phyloP scores from a whole-genome alignment of 176 grass and related monocot species.

The Musa beccarii region DNA sequence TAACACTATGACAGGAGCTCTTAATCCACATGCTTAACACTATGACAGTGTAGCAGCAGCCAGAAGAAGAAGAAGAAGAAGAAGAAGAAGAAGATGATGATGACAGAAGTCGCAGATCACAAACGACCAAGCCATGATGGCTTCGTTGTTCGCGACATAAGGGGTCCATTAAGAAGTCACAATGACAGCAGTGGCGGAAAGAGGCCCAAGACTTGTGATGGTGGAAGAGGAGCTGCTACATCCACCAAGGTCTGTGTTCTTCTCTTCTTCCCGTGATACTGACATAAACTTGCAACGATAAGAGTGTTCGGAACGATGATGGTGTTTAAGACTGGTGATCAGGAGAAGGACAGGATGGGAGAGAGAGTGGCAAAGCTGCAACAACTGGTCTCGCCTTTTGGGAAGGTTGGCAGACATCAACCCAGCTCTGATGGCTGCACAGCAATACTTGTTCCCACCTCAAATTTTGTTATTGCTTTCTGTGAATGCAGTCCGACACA shows the following conservation, averaged over 20 bases:
- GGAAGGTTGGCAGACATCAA: slow-evolving; percentile 41
- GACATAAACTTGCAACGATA: neutral
- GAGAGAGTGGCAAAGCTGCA: slow-evolving; percentile 71
- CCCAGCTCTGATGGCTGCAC: neutral
- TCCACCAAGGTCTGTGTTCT: slow-evolving; percentile 33
- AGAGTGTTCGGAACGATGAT: neutral
- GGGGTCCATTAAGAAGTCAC: too few relatives aligned
- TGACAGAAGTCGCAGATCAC: slow-evolving; percentile 54
- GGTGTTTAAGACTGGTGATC: slow-evolving; percentile 6
- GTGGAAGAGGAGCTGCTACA: slow-evolving; percentile 20
- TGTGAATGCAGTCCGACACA: slow-evolving; percentile 59
- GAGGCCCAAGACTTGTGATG: slow-evolving; percentile 37
- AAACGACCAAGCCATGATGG: slow-evolving; percentile 46
- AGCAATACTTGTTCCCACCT: too few relatives aligned
- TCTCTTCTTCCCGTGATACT: neutral
- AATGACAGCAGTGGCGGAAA: slow-evolving; percentile 12
- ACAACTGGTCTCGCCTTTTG: slow-evolving; percentile 83
- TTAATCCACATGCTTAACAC: too few relatives aligned
- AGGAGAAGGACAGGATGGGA: slow-evolving; percentile 96
- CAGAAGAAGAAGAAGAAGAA: too few relatives aligned
- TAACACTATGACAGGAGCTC: too few relatives aligned
- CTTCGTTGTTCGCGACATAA: slow-evolving; percentile 23
- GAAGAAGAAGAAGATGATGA: slow-evolving; percentile 52
- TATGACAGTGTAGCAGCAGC: too few relatives aligned
- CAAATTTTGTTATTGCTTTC: too few relatives aligned